Conservation (phyloP, 2,329 filamentous ascomycete genomes). For the Pochonia chlamydosporia region DNA sequence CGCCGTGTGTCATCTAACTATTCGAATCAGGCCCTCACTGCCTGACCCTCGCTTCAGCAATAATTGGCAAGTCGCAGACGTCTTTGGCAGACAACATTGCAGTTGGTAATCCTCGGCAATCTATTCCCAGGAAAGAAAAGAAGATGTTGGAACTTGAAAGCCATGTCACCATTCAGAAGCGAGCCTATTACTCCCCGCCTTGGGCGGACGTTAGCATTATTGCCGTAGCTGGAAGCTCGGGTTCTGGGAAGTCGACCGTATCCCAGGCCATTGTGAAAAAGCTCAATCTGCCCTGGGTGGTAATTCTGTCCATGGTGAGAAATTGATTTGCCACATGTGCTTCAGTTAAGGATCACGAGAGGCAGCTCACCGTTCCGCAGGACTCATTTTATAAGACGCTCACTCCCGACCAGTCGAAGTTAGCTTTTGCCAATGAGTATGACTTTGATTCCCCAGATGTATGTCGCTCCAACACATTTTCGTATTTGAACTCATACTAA, state of each 20-base stretch:
- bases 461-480: slow-evolving; percentile 7
- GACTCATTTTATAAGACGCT: slow-evolving; percentile 97
- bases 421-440: slow-evolving; percentile 85
- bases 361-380: slow-evolving; percentile 39
- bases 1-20: too few species aligned
- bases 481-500: not conserved
- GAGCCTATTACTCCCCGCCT: slow-evolving; percentile 81
- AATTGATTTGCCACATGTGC: not conserved
- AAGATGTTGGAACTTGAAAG: slow-evolving; percentile 28
- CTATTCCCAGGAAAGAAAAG: slow-evolving; percentile 8
- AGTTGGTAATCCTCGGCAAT: too few species aligned
- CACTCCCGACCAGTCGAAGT: slow-evolving; percentile 67
- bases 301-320: slow-evolving; percentile 89
- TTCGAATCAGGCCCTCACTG: too few species aligned
- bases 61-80: too few species aligned
- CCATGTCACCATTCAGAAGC: slow-evolving; percentile 46
- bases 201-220: slow-evolving; percentile 98
- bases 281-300: slow-evolving; percentile 93
- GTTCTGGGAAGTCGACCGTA: slow-evolving; percentile 89
- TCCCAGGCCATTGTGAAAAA: slow-evolving; percentile 86
- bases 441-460: slow-evolving; percentile 90
- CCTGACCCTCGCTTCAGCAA: too few species aligned
- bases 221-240: slow-evolving; percentile 89
- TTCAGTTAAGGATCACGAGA: not conserved
- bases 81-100: too few species aligned